Evolutionary conservation across 2,329 filamentous ascomycete species (phyloP).

Genomic region (Aspergillus pseudotamarii): DNA sequence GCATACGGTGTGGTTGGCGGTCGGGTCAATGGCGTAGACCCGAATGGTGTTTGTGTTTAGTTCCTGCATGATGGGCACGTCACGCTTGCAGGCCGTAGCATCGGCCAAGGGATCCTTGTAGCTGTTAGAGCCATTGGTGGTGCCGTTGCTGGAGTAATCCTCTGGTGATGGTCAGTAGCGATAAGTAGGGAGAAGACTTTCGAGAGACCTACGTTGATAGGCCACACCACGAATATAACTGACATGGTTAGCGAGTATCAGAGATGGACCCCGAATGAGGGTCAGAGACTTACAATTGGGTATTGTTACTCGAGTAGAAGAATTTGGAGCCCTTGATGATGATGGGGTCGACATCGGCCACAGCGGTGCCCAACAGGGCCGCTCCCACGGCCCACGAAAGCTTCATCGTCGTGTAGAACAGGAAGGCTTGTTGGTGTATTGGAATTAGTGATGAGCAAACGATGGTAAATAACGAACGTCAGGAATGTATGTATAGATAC

Average conservation of each 20-base stretch:
- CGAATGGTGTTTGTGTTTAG: conserved; percentile 89
- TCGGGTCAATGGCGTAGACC: conserved; percentile 87
- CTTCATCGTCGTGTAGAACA: conserved; percentile 16
- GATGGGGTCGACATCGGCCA: conserved; percentile 59
- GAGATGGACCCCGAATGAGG: neutral
- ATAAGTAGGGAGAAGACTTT: neutral
- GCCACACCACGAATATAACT: conserved; percentile 84
- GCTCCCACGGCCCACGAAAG: conserved; percentile 19
- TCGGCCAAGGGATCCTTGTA: conserved; percentile 85
- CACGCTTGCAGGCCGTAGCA: conserved; percentile 70
- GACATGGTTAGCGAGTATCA: conserved; percentile 8
- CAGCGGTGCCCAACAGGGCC: conserved; percentile 47
- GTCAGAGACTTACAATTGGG: conserved; percentile 55
- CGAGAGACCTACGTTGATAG: conserved; percentile 65
- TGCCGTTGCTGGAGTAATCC: conserved; percentile 62
- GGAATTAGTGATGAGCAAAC: neutral
- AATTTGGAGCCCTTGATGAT: conserved; percentile 73
- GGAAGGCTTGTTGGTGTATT: neutral
- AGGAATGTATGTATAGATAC: neutral
- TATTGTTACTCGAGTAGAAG: conserved; percentile 79
- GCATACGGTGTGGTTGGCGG: conserved; percentile 73
- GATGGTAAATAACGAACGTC: neutral
- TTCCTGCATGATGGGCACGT: conserved; percentile 76
- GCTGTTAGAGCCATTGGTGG: conserved; percentile 43
- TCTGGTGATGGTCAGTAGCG: conserved; percentile 37